Evolutionary conservation across 192 early-diverging fungal species (phyloP).

Genomic region (Coemansia sp.): DNA sequence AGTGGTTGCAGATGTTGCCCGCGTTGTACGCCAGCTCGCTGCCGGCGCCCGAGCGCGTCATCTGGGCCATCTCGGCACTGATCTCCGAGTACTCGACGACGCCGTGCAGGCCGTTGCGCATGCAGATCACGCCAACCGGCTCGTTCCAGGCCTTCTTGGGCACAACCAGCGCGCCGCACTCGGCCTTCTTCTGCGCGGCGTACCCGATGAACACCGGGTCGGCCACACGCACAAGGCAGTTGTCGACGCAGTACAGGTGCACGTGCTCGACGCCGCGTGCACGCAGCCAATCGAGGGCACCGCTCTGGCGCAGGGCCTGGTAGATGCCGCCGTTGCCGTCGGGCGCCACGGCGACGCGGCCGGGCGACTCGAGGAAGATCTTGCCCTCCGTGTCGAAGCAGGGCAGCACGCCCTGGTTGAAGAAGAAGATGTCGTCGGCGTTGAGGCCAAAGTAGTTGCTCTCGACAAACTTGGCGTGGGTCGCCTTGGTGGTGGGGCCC

Average conservation of each 20-base stretch:
- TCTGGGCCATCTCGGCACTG: slow-evolving; percentile 63
- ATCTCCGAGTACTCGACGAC: slow-evolving; percentile 99
- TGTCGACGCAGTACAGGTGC: slow-evolving; percentile 97
- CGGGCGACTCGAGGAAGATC: slow-evolving; percentile 83
- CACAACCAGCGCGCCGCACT: slow-evolving; percentile 94
- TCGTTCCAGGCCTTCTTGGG: slow-evolving; percentile 84
- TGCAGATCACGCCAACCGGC: slow-evolving; percentile 93
- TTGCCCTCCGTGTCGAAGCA: slow-evolving; percentile 91
- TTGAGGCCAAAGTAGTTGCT: slow-evolving; percentile 87
- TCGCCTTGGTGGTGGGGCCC: slow-evolving; percentile 82
- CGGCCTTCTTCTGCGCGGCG: slow-evolving; percentile 80
- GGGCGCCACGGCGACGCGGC: slow-evolving; percentile 74
- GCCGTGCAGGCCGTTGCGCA: slow-evolving; percentile 72
- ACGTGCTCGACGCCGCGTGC: slow-evolving; percentile 80
- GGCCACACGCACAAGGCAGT: slow-evolving; percentile 93
- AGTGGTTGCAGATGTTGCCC: slow-evolving; percentile 99
- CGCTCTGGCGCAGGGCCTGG: slow-evolving; percentile 80
- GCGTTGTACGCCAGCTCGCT: slow-evolving; percentile 76
- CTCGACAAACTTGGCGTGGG: slow-evolving; percentile 73
- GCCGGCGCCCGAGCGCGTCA: slow-evolving; percentile 58
- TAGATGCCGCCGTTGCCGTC: slow-evolving; percentile 97
- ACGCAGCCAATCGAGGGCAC: slow-evolving; percentile 75
- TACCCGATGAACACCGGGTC: slow-evolving; percentile 97
- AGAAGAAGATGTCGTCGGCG: slow-evolving; percentile 84
- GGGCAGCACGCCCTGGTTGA: slow-evolving; percentile 94